Evolutionary conservation across 768 basidiomycete genomes (phyloP).

Genomic region (Dioszegia crocea): DNA sequence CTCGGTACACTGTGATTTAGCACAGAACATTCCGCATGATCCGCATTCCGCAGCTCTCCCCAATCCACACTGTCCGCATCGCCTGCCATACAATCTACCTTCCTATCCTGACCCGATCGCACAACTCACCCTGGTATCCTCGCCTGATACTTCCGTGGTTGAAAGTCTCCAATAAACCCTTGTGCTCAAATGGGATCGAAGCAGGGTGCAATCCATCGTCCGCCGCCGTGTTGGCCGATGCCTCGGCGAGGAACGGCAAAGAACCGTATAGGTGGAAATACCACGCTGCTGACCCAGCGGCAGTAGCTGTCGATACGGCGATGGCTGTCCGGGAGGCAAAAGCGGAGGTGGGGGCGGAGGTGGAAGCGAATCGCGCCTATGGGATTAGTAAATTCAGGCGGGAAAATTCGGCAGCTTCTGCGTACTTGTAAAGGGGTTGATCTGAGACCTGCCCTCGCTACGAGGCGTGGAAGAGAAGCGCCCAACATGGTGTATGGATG

Average conservation of each 20-base stretch:
- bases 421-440: conserved; percentile 1
- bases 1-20: conserved; percentile 95
- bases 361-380: conserved; percentile 35
- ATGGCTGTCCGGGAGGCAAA: conserved; percentile 41
- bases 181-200: conserved; percentile 84
- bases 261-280: conserved; percentile 91
- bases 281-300: conserved; percentile 89
- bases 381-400: neutral
- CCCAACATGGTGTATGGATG: conserved; percentile 2
- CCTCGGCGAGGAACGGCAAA: conserved; percentile 84
- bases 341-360: conserved; percentile 17
- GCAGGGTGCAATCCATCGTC: conserved; percentile 92
- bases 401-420: no score
- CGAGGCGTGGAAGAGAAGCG: conserved; percentile 2
- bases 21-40: conserved; percentile 74
- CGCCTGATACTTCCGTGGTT: conserved; percentile 72
- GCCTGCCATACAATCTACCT: no score
- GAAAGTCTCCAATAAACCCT: conserved; percentile 80
- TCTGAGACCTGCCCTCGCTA: conserved; percentile 5
- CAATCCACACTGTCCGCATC: no score
- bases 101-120: no score
- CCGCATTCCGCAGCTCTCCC: neutral
- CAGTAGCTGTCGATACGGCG: conserved; percentile 68
- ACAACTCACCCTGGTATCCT: conserved; percentile 57
- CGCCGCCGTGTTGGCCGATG: conserved; percentile 82